Conservation (phyloP, 202 grass and related monocot genomes). For the Bolboschoenoplectus hybrid region DNA sequence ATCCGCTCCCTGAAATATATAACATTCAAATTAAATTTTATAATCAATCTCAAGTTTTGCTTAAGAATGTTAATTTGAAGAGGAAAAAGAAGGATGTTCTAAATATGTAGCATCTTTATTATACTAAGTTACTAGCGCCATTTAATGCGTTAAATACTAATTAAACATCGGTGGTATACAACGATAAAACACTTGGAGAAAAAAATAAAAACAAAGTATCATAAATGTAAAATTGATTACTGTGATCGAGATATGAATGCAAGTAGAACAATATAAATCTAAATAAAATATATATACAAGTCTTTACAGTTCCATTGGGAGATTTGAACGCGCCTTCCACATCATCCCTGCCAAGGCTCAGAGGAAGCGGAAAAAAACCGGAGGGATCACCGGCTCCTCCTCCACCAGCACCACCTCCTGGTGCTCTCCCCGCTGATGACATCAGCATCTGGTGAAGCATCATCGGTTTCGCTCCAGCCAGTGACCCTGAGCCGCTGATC, state of each 20-base stretch:
- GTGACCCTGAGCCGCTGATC: slow-evolving; percentile 59
- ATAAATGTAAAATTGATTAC: background rate
- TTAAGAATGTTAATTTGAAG: background rate
- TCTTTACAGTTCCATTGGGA: slow-evolving; percentile 60
- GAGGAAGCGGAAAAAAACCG: slow-evolving; percentile 70
- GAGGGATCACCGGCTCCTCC: slow-evolving; percentile 28
- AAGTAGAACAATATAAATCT: background rate
- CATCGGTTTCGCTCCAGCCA: slow-evolving; percentile 53
- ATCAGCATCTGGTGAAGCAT: slow-evolving; percentile 59
- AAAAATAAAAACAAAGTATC: background rate
- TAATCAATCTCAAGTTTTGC: background rate
- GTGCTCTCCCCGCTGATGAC: slow-evolving; percentile 45
- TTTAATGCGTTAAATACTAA: background rate
- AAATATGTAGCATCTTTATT: slow-evolving; percentile 45
- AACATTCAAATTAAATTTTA: slow-evolving; percentile 19
- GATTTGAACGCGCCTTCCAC: slow-evolving; percentile 77
- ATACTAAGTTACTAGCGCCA: background rate
- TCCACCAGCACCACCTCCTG: slow-evolving; percentile 33
- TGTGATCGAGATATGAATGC: background rate
- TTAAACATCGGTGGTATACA: too few species aligned
- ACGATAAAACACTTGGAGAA: slow-evolving; percentile 7
- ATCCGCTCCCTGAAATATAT: slow-evolving; percentile 35
- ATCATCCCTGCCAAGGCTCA: slow-evolving; percentile 57
- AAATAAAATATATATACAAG: background rate
- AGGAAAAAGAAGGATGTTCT: background rate